Percentiles rank a stretch among this genome's conserved stretches.
phyloP scores from a whole-genome alignment of 2,329 filamentous ascomycete genomes.

The Nemania abortiva region DNA sequence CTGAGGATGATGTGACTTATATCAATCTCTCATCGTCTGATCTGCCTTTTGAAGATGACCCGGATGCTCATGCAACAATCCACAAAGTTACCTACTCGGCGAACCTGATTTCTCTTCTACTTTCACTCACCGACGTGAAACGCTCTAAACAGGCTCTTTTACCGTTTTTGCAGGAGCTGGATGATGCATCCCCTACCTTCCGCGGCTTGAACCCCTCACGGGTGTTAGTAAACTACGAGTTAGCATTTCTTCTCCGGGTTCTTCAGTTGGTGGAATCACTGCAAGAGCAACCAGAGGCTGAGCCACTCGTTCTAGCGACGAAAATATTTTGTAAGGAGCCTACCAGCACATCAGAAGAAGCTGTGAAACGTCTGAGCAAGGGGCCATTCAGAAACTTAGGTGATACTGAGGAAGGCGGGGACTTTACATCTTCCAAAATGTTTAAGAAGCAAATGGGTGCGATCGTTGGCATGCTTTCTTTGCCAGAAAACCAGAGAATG shows the following conservation, averaged over 20 bases:
- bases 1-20: constrained; percentile 34
- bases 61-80: constrained; percentile 29
- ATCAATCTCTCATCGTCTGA: constrained; percentile 37
- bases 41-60: constrained; percentile 37
- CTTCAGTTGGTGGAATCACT: constrained; percentile 41
- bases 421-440: constrained; percentile 4
- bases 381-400: constrained; percentile 44
- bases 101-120: constrained; percentile 47
- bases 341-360: constrained; percentile 11
- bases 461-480: constrained; percentile 32
- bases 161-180: constrained; percentile 43
- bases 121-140: constrained; percentile 38
- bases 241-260: constrained; percentile 47
- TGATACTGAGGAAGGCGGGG: constrained; percentile 23
- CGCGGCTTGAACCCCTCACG: constrained; percentile 27
- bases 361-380: constrained; percentile 32
- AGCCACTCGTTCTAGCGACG: constrained; percentile 41
- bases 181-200: constrained; percentile 42
- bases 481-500: constrained; percentile 11
- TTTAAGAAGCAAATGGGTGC: constrained; percentile 35
- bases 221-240: constrained; percentile 31
- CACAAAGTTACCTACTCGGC: constrained; percentile 38
- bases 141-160: constrained; percentile 22
- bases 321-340: constrained; percentile 45
- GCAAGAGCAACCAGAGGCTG: constrained; percentile 10